Base-by-base conservation (phyloP, 768 basidiomycete species). In the Cystofilobasidium macerans region DNA sequence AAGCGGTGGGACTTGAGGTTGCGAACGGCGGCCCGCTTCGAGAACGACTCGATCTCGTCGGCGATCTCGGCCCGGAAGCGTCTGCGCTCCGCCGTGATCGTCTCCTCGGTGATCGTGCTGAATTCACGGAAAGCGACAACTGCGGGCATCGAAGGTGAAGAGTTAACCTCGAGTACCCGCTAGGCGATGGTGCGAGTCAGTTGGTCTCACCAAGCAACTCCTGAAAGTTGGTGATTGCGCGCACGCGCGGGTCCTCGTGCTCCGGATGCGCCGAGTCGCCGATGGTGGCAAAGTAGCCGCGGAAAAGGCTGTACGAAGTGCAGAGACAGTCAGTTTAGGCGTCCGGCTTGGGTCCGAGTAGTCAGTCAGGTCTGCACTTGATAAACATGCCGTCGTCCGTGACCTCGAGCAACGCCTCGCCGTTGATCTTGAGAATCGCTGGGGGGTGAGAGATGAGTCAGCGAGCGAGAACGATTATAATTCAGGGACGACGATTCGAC, bases 381-480 rank as follows among this genome's bases (percentile, higher is more conserved):
- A 98, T 85, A 78, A 99, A 98, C 58, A 86, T 86, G 8, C 95
- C 95, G 70, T 99, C 95, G 74, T 99, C 95, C 70, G 95, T 92
- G 26, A 95, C 86, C 72, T 92, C 83, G 16, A 99, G 80, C 22
- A 99, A 78, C 67, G 87, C 84, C 69, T 94, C 89, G 0, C 93
- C 92, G 69, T 99, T 99, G 75, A 98, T 93, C 78, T 98, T 98
- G 58, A 99, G 82, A 45, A 98, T 94, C 18, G 95, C 95, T 88
- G 74, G 40, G 18, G 69, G 54, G 28, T 22, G 26, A 40, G 9
- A n/a, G 22, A 35, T 35, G 26, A 53, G 48, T 48, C 40, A 40
- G 24, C 36, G 14, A 12, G 8, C 24, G 30, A 2, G 20, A 20
- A 24, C 32, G 20, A 14, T 8, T 24, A 8, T 22, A 13, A n/a